Base-by-base conservation (phyloP, 345 rosid genomes). In the Hypericum androsaemum region DNA sequence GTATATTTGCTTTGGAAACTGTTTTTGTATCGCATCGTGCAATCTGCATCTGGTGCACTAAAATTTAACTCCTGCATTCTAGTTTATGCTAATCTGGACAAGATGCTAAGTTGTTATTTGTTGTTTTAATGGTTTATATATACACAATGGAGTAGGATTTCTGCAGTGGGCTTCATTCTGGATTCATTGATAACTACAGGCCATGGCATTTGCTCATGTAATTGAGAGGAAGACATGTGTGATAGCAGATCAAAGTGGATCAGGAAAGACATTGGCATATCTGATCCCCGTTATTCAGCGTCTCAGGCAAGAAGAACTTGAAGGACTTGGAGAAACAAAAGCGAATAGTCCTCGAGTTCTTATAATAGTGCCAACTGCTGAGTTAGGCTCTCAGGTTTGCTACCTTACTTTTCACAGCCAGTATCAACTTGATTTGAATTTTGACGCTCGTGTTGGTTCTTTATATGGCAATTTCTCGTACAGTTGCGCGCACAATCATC, bases 191-290 rank as follows among this genome's bases (percentile, higher is more conserved):
- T 62, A 39, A 58, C 49, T 68, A 74, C 84, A 84, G 98, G 98
- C 89, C 63, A 67, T 79, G 87, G 84, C 95, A 65, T 90, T 90
- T 77, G 36, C 68, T 52, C 76, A 92, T 39, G 86, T 83, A 53
- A 47, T 69, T 44, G 77, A 74, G 50, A 89, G 98, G 58, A 85
- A 81, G 65, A 84, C 77, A 67, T 90, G 96, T 71, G 69, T 90
- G 16, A 63, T 90, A 71, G 95, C 98, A 50, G 98, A 90, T 66
- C 98, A 92, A 75, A 92, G 96, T 77, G 98, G 98, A 55, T 92
- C 98, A 15, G 96, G 98, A 45, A 87, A 92, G 80, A 92, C 98
- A 32, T 57, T 92, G 65, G 86, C 98, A 56, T 92, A 87, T 80
- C 88, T 92, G 41, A 56, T 77, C 11, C 98, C 96, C 49, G 56